Evolutionary conservation across 23 red algal genomes (phyloP), one percentile per base, ranked within the genome.

Genomic region (Rhodosorus marinus): DNA sequence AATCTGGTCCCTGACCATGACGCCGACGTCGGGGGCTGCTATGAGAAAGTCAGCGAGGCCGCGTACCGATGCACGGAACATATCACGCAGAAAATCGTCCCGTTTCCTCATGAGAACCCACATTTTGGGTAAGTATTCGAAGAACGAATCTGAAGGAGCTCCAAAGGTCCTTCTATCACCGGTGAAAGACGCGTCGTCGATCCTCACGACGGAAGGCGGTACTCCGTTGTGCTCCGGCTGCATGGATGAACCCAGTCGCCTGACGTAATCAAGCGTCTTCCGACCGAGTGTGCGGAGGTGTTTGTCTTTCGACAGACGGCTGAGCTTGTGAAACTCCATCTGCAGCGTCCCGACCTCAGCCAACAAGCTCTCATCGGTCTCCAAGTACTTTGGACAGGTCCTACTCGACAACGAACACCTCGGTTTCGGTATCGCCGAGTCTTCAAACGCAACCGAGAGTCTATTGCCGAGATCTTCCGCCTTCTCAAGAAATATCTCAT

Each of bases 51-150:
- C n/a, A n/a, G n/a, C n/a, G n/a, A n/a, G n/a, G n/a, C n/a, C n/a
- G n/a, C n/a, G n/a, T n/a, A n/a, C n/a, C n/a, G n/a, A n/a, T n/a
- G n/a, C n/a, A n/a, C n/a, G n/a, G n/a, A n/a, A n/a, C n/a, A n/a
- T n/a, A n/a, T n/a, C n/a, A n/a, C n/a, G n/a, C n/a, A n/a, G n/a
- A n/a, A n/a, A n/a, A n/a, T n/a, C n/a, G n/a, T n/a, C n/a, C n/a
- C n/a, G n/a, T n/a, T n/a, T n/a, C n/a, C n/a, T n/a, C n/a, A n/a
- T 61, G 38, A 72, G 76, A 11, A 81, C 50, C 38, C 38, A 43
- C 38, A 43, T 11, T 43, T 43, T 43, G 11, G 17, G 38, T 11
- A 43, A 17, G 17, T 43, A 43, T 17, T 43, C 38, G 38, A 11
- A 43, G 11, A 11, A 43, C 11, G 38, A 43, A 17, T 43, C 38